Evolutionary conservation across 1,284 basidiomycete species (phyloP), one percentile per base, ranked within the genome.

Genomic region (Microbotryum saponariae): DNA sequence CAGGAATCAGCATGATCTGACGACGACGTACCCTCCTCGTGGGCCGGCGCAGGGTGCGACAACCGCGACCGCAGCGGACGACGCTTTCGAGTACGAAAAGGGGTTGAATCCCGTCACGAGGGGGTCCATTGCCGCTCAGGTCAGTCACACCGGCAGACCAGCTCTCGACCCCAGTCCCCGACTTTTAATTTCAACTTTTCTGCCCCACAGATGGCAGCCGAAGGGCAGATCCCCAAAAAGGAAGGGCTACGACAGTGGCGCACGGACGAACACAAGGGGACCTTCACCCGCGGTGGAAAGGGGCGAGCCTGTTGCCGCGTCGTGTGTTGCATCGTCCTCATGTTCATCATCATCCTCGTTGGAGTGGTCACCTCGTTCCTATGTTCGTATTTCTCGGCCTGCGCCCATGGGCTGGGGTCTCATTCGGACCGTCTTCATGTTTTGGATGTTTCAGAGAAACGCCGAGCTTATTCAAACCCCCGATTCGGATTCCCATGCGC

Each of bases 171-270:
- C 18, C 6, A 6, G 3, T 12, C 16, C 6, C 37, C 2, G 37
- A 14, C 29, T 12, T 29, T 4, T 52, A 4, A 42, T 7, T 4
- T 4, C 49, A 12, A 27, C 18, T 4, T 4, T 18, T 4, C 8
- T 25, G 27, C 10, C 8, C 33, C 0, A 6, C 47, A 71, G 68
- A 68, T 72, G 64, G 73, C 73, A 31, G 72, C 72, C 6, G 72
- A 73, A 51, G 73, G 73, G 3, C 66, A 71, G 58, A 74, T 74
- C 51, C 73, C 73, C 4, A 73, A 73, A 58, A 73, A 74, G 56
- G 73, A 69, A 48, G 73, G 72, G 7, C 62, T 74, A n/a, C 56
- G 70, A 49, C 72, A 73, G 71, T 74, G 69, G 64, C 60, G 73
- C 48, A 65, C 63, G 12, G 72, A 74, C 55, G 72, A 74, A 58